phyloP scores from a whole-genome alignment of 495 filamentous ascomycete genomes.

The Peziza echinospora region DNA sequence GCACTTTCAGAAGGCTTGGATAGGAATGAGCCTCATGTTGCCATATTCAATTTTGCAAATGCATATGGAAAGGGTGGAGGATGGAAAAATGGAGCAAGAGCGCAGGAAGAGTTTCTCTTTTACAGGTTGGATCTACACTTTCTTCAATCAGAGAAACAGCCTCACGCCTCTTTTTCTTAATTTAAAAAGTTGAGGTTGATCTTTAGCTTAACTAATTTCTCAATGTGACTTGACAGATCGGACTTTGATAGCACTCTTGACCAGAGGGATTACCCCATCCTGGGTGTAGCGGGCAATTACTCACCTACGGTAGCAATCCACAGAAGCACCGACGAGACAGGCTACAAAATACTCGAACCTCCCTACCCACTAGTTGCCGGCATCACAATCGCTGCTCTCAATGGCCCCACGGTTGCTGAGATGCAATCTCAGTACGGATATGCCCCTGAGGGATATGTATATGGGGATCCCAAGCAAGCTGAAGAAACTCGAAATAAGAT shows the following conservation, averaged over 20 bases:
- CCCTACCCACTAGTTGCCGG: slow-evolving; percentile 20
- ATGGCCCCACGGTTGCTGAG: slow-evolving; percentile 19
- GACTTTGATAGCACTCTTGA: slow-evolving; percentile 33
- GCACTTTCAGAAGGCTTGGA: slow-evolving; percentile 14
- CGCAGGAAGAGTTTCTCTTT: slow-evolving; percentile 47
- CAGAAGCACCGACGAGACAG: slow-evolving; percentile 23
- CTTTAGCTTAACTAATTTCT: too few species aligned
- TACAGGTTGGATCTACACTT: too few species aligned
- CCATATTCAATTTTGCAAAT: slow-evolving; percentile 41
- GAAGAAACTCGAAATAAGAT: slow-evolving; percentile 37
- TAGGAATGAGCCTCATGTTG: slow-evolving; percentile 20
- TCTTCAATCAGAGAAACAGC: too few species aligned
- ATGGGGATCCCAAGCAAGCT: slow-evolving; percentile 20
- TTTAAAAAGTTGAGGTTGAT: too few species aligned
- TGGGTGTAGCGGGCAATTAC: slow-evolving; percentile 27
- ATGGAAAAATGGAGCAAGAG: slow-evolving; percentile 31
- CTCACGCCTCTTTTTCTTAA: too few species aligned
- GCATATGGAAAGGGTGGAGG: slow-evolving; percentile 30
- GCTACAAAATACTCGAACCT: slow-evolving; percentile 26
- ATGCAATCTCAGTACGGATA: slow-evolving; percentile 4
- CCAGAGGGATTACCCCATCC: slow-evolving; percentile 29
- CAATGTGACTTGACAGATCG: slow-evolving; percentile 20
- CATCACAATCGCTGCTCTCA: slow-evolving; percentile 34
- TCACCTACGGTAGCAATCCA: slow-evolving; percentile 36
- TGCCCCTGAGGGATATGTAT: slow-evolving; percentile 3